These are phyloP conservation scores for Colletotrichum sp. DNA, from an alignment of 2,329 filamentous ascomycete genomes.

Conservation along the genomic window DNA sequence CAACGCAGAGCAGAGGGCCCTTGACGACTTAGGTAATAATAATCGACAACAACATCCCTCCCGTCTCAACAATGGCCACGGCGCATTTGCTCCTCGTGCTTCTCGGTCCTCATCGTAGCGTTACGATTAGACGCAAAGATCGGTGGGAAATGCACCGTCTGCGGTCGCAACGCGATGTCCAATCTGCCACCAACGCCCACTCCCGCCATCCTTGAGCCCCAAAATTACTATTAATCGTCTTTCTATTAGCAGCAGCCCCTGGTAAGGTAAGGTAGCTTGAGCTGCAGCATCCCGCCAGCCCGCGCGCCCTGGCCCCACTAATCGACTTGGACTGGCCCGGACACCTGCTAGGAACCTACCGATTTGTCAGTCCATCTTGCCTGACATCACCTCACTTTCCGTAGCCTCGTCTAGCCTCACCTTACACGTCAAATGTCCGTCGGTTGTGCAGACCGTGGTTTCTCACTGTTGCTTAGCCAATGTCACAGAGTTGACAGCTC, in stretches of 20 bases:
- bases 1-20: neutral
- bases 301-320: neutral
- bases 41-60: neutral
- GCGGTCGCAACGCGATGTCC: neutral
- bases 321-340: neutral
- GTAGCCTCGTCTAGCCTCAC: neutral
- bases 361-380: neutral
- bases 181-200: conserved; percentile 2
- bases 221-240: conserved; percentile 3
- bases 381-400: neutral
- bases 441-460: neutral
- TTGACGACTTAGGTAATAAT: neutral
- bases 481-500: neutral
- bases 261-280: neutral
- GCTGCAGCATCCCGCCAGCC: conserved; percentile 10
- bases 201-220: conserved; percentile 1
- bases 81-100: neutral
- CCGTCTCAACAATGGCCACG: neutral
- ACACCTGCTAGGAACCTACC: neutral
- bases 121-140: neutral
- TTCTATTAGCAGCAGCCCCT: neutral
- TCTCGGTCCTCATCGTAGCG: neutral
- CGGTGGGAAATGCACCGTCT: neutral
- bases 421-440: neutral
- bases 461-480: neutral